Evolutionary conservation across 2,329 filamentous ascomycete genomes (phyloP), one percentile per base, ranked within the genome.

Genomic region (Fusarium succisae): DNA sequence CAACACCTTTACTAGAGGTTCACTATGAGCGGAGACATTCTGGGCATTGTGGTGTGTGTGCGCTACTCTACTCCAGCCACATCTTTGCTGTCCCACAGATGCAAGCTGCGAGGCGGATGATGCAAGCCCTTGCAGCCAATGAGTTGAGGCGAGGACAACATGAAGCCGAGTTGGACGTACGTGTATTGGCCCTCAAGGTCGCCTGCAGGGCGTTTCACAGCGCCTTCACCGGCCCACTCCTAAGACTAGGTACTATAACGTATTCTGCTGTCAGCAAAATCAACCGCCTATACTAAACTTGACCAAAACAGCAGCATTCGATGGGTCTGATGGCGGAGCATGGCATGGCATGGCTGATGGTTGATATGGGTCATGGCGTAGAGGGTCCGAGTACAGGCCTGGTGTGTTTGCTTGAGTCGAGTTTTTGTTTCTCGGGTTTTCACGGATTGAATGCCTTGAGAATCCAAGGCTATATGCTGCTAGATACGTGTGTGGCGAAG

Each of bases 181-280:
- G 62, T 67, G 66, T 60, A 76, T 74, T 75, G 62, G 63, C 64
- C 44, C 35, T 63, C 39, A 32, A 66, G 32, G 66, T 63, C 38
- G 47, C 64, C 59, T 66, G 51, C 66, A 71, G 61, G 61, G 48
- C 53, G 68, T 76, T 72, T 76, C 69, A 67, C 64, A 54, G 55
- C 62, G 37, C 41, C 63, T 59, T 56, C n/a, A 20, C 39, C 30
- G 59, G 39, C 51, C 63, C 63, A 70, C 71, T 41, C 24, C 37
- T 28, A 13, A 44, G 45, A 60, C 55, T 20, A 8, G 32, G 32
- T 35, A 54, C 41, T 30, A 53, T 14, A 24, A 32, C 30, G 44
- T 55, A 57, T 59, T 47, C 32, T 45, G 32, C 35, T 62, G 51
- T 69, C 54, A 62, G 45, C 47, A 56, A 69, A 65, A 59, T 48